phyloP scores from a whole-genome alignment of 805 yeast genomes.

The Kluyveromyces nonfermentans region DNA sequence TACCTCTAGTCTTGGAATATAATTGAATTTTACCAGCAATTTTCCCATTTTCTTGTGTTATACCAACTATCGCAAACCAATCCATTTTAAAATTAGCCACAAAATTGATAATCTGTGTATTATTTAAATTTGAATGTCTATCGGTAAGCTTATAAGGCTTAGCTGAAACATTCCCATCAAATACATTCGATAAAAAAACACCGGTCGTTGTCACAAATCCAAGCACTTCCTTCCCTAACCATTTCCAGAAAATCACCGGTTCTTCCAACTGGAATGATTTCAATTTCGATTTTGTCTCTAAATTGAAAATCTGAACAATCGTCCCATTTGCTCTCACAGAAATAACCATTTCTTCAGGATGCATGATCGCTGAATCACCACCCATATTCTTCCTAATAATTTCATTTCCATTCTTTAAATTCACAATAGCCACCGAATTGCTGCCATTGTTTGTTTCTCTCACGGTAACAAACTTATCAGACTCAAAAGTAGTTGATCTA shows the following conservation, averaged over 20 bases:
- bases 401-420: slow-evolving; percentile 67
- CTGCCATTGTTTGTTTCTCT: slow-evolving; percentile 56
- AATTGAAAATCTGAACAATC: slow-evolving; percentile 87
- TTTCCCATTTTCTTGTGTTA: slow-evolving; percentile 86
- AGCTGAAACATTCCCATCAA: slow-evolving; percentile 64
- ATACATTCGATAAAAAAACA: slow-evolving; percentile 73
- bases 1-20: slow-evolving; percentile 76
- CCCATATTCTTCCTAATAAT: slow-evolving; percentile 87
- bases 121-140: slow-evolving; percentile 70
- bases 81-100: slow-evolving; percentile 69
- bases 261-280: slow-evolving; percentile 79
- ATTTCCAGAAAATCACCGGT: slow-evolving; percentile 91
- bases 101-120: slow-evolving; percentile 84
- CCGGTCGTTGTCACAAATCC: slow-evolving; percentile 79
- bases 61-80: slow-evolving; percentile 95
- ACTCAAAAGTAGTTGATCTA: slow-evolving; percentile 88
- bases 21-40: slow-evolving; percentile 95
- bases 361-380: slow-evolving; percentile 97
- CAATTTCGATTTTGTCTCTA: slow-evolving; percentile 77
- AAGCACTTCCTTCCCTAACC: slow-evolving; percentile 65
- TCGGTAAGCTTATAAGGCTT: slow-evolving; percentile 78
- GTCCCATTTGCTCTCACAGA: slow-evolving; percentile 95
- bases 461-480: slow-evolving; percentile 81
- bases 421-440: slow-evolving; percentile 90
- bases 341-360: slow-evolving; percentile 80